Percentiles rank a stretch among this genome's conserved stretches.
phyloP scores from a whole-genome alignment of 352 stramenopile genomes.

The Globisporangium solare region DNA sequence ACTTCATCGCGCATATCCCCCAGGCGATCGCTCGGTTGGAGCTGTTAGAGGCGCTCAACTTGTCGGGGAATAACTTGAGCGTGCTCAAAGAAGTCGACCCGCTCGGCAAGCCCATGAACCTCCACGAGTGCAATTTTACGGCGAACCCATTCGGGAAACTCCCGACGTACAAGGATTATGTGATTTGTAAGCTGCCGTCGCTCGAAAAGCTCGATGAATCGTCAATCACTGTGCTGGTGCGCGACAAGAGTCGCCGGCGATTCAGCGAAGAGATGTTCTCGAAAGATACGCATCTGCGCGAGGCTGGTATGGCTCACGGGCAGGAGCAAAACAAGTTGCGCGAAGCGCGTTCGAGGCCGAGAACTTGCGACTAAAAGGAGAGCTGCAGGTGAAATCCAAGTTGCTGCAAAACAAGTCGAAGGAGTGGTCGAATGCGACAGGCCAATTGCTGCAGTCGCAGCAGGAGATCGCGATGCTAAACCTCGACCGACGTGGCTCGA shows the following conservation, averaged over 20 bases:
- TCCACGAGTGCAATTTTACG: slow-evolving; percentile 51
- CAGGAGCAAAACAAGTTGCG: slow-evolving; percentile 52
- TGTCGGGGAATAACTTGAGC: slow-evolving; percentile 72
- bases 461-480: slow-evolving; percentile 83
- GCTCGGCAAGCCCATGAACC: slow-evolving; percentile 50
- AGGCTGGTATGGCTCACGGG: slow-evolving; percentile 37
- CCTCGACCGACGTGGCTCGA: slow-evolving; percentile 30
- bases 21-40: slow-evolving; percentile 38
- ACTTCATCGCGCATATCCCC: slow-evolving; percentile 78
- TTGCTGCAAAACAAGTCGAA: slow-evolving; percentile 80
- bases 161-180: slow-evolving; percentile 71
- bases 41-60: slow-evolving; percentile 53
- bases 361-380: slow-evolving; percentile 64
- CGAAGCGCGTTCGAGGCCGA: slow-evolving; percentile 65
- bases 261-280: slow-evolving; percentile 58
- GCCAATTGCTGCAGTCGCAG: slow-evolving; percentile 72
- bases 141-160: slow-evolving; percentile 75
- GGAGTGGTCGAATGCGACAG: slow-evolving; percentile 73
- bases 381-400: slow-evolving; percentile 79
- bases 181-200: slow-evolving; percentile 54
- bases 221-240: slow-evolving; percentile 30
- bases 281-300: slow-evolving; percentile 45
- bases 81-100: slow-evolving; percentile 68
- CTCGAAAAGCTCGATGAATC: slow-evolving; percentile 62
- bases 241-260: slow-evolving; percentile 57